Conservation (phyloP, 305 asterid genomes). For the Caryopteris hybrid region DNA sequence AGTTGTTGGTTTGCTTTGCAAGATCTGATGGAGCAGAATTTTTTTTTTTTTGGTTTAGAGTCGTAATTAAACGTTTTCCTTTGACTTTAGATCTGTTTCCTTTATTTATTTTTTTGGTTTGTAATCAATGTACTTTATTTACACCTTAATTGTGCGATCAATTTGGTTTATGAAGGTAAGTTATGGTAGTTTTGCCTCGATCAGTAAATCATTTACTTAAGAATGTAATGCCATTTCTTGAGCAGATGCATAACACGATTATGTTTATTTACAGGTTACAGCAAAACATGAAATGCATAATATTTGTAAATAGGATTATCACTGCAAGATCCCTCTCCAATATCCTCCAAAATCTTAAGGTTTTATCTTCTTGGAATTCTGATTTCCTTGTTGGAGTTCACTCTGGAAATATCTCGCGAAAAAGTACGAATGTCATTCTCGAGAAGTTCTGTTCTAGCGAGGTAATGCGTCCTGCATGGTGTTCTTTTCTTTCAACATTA, state of each 20-base stretch:
- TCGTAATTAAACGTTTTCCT: neutral
- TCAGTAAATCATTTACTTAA: neutral
- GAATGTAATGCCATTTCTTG: neutral
- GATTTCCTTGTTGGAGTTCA: slow-evolving; percentile 86
- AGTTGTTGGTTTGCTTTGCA: neutral
- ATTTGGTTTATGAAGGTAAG: neutral
- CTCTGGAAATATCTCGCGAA: slow-evolving; percentile 72
- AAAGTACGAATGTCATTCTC: slow-evolving; percentile 57
- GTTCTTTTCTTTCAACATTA: slow-evolving; percentile 5
- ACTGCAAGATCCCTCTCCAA: slow-evolving; percentile 80
- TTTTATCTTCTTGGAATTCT: slow-evolving; percentile 82
- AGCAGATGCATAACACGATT: slow-evolving; percentile 11
- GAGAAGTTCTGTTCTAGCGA: slow-evolving; percentile 90
- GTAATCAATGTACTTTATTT: neutral
- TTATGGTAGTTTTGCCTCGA: neutral
- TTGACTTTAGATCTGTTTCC: neutral
- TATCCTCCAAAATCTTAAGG: slow-evolving; percentile 56
- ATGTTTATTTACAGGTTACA: slow-evolving; percentile 61
- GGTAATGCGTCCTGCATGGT: slow-evolving; percentile 44
- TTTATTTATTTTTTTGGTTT: neutral
- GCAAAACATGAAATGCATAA: slow-evolving; percentile 85
- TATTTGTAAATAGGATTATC: slow-evolving; percentile 88
- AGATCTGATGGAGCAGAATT: neutral
- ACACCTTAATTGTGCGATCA: neutral
- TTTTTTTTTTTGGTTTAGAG: neutral